Evolutionary conservation across 345 rosid species (phyloP), one percentile per base, ranked within the genome.

Genomic region (Salix exigua): DNA sequence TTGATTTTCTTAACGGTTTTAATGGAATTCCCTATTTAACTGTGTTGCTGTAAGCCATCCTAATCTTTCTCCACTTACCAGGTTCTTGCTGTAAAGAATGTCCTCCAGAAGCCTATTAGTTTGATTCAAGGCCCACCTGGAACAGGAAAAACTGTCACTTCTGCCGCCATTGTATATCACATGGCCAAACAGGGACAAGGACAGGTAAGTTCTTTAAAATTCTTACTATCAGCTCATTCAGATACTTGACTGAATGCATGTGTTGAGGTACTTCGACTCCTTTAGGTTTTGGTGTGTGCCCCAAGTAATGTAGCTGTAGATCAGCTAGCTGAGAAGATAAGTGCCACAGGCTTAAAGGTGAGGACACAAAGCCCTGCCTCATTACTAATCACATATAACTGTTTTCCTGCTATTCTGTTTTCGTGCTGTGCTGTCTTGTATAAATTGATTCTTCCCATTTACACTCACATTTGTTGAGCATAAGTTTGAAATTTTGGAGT

Each of bases 161-260:
- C 99, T 66, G 98, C 99, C 13, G 98, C 98, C 74, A 94, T 96
- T 88, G 99, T 96, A 63, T 96, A 90, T 88, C 99, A 96, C 88
- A 96, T 96, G 99, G 96, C 98, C 74, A 96, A 94, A 82, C 99
- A 96, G 87, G 98, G 98, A 21, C 99, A 96, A 80, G 99, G 99
- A n/a, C 99, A 96, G 88, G 99, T 86, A 81, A 66, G 78, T 44
- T 38, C 8, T 44, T 37, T 17, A 38, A 61, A 21, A n/a, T 68
- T 26, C 18, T 37, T 72, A n/a, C 19, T 61, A 28, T 72, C 9
- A 23, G 50, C 25, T 28, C 25, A 5, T 67, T 38, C 51, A 42
- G n/a, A 40, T 65, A 46, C 64, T 30, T 48, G 31, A 33, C 50
- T 11, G 30, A 8, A 40, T 11, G 30, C 17, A 40, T 63, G 71